These are phyloP conservation scores for Penicillium sp. DNA, from an alignment of 2,329 filamentous ascomycete species.

Conservation along the genomic window DNA sequence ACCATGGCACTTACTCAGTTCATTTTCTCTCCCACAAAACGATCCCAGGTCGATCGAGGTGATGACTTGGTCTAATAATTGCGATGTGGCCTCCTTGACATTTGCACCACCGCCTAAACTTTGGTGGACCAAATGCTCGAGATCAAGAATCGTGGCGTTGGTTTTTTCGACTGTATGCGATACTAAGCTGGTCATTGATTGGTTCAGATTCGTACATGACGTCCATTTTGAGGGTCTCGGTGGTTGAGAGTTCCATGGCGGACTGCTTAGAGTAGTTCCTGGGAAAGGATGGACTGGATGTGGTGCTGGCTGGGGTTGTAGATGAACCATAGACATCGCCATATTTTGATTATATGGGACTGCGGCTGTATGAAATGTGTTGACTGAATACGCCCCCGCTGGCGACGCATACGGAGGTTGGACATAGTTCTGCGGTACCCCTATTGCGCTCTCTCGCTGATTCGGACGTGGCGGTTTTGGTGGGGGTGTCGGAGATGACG, in stretches of 20 bases:
- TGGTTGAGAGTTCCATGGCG: background rate
- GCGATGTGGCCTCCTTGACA: slow-evolving; percentile 59
- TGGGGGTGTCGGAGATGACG: background rate
- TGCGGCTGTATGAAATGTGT: slow-evolving; percentile 1
- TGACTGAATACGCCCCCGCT: slow-evolving; percentile 4
- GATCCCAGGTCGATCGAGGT: slow-evolving; percentile 69
- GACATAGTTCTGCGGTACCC: background rate
- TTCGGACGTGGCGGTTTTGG: slow-evolving; percentile 9
- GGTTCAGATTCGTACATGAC: slow-evolving; percentile 11
- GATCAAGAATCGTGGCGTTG: slow-evolving; percentile 20
- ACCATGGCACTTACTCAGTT: slow-evolving; percentile 24
- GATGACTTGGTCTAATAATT: slow-evolving; percentile 66
- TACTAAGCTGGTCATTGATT: slow-evolving; percentile 16
- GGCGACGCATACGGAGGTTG: background rate
- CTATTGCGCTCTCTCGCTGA: background rate
- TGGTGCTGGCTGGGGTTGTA: background rate
- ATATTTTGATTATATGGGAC: slow-evolving; percentile 1
- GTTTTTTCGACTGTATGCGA: slow-evolving; percentile 21
- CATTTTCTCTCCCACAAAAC: slow-evolving; percentile 48
- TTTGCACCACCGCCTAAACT: slow-evolving; percentile 33
- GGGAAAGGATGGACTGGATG: background rate
- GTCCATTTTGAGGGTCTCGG: slow-evolving; percentile 13
- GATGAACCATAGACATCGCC: slow-evolving; percentile 6
- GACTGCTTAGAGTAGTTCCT: background rate
- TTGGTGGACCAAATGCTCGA: slow-evolving; percentile 40